Percentiles rank a stretch among this genome's conserved stretches.
These are phyloP conservation scores for Aphanocladium album DNA, from an alignment of 2,329 filamentous ascomycete species.

Conservation along the genomic window DNA sequence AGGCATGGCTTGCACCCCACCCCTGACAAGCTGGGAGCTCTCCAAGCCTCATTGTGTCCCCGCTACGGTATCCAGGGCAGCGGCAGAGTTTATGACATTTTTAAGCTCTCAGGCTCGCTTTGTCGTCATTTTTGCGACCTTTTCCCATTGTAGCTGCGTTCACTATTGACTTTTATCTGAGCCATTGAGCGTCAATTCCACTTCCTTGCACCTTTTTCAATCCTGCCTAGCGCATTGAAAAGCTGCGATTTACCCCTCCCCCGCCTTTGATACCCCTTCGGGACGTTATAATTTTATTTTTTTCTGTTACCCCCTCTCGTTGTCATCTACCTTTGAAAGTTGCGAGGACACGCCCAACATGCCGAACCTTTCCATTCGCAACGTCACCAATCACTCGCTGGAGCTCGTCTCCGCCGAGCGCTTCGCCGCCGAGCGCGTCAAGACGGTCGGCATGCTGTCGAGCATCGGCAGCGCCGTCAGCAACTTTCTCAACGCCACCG, in stretches of 20 bases:
- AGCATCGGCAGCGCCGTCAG: constrained; percentile 41
- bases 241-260: background rate
- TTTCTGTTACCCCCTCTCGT: background rate
- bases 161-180: background rate
- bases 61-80: background rate
- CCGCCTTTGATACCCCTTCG: background rate
- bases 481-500: constrained; percentile 40
- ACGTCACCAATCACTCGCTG: constrained; percentile 70
- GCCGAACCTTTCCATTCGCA: constrained; percentile 67
- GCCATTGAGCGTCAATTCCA: background rate
- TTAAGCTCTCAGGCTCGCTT: background rate
- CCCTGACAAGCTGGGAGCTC: background rate
- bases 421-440: constrained; percentile 51
- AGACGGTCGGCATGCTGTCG: constrained; percentile 37
- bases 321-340: too few species aligned
- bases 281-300: background rate
- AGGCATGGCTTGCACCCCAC: background rate
- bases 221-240: too few species aligned
- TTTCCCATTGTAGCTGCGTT: background rate
- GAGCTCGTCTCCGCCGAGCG: constrained; percentile 69
- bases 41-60: background rate
- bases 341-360: constrained; percentile 25
- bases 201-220: background rate
- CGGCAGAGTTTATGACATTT: background rate
- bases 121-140: background rate